Conservation (phyloP, 1,284 basidiomycete genomes). For the Ceratobasidium theobromae region DNA sequence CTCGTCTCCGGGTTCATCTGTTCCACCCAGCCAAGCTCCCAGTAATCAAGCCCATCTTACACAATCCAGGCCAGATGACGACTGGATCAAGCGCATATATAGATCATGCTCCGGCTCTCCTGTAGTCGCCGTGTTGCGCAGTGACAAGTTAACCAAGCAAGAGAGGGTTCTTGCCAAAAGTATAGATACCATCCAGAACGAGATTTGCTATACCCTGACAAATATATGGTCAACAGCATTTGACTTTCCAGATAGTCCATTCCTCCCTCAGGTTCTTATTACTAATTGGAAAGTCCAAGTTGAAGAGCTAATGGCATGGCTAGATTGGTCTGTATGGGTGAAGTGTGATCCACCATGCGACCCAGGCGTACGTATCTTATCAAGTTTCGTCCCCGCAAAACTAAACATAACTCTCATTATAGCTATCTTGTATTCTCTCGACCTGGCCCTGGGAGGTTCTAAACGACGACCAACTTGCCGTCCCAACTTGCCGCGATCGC, state of each 20-base stretch:
- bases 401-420: neutral
- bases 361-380: slow-evolving; percentile 43
- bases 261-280: slow-evolving; percentile 30
- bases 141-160: neutral
- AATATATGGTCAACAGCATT: slow-evolving; percentile 49
- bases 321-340: slow-evolving; percentile 52
- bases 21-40: too few relatives aligned
- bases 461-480: neutral
- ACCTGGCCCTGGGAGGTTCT: neutral
- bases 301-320: slow-evolving; percentile 47
- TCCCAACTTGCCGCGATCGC: neutral
- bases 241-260: slow-evolving; percentile 36
- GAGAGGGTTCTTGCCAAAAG: neutral
- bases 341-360: slow-evolving; percentile 49
- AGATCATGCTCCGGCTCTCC: neutral
- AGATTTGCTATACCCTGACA: slow-evolving; percentile 48
- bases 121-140: neutral
- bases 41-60: neutral
- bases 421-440: neutral
- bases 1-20: neutral
- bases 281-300: slow-evolving; percentile 42
- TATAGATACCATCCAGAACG: neutral
- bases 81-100: slow-evolving; percentile 19
- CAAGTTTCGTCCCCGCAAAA: slow-evolving; percentile 18
- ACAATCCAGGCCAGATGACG: neutral